A percentile compares a stretch with the other conserved stretches of the same genome.
Evolutionary conservation across 331 rosid species (phyloP).

Genomic region (Arachis monticola): DNA sequence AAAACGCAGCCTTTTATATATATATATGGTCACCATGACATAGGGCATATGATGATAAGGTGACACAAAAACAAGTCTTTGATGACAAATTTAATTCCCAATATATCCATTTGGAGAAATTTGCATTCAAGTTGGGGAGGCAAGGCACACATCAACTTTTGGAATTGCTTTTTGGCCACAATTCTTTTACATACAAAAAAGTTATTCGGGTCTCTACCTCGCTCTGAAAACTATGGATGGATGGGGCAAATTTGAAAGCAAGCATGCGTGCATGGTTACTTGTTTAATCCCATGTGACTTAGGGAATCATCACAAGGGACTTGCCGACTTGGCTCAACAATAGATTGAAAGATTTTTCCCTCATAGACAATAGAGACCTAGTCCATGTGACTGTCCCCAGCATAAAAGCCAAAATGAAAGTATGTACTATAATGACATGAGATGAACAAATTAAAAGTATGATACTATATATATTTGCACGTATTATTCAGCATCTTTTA

Average conservation of each 20-base stretch:
- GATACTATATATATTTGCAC: background rate
- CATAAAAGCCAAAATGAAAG: conserved; percentile 3
- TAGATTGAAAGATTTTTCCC: conserved; percentile 37
- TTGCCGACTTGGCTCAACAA: conserved; percentile 39
- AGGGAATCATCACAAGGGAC: background rate
- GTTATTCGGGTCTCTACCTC: conserved; percentile 32
- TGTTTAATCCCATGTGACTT: conserved; percentile 25
- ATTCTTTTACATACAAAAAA: conserved; percentile 1
- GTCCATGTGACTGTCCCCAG: conserved; percentile 1
- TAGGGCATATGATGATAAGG: conserved; percentile 35
- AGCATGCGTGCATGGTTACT: background rate
- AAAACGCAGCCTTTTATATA: too few relatives aligned
- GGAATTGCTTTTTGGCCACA: background rate
- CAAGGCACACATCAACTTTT: conserved; percentile 31
- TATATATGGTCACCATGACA: background rate
- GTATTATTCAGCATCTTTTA: conserved; percentile 8
- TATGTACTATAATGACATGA: background rate
- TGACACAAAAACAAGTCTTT: conserved; percentile 29
- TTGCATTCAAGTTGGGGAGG: conserved; percentile 26
- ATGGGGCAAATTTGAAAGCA: too few relatives aligned
- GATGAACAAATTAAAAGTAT: background rate
- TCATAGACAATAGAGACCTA: background rate
- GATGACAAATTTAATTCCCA: conserved; percentile 34
- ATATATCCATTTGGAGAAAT: conserved; percentile 34
- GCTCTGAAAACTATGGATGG: too few relatives aligned